Conservation (phyloP, 768 basidiomycete species). For the Lyophyllum atratum region DNA sequence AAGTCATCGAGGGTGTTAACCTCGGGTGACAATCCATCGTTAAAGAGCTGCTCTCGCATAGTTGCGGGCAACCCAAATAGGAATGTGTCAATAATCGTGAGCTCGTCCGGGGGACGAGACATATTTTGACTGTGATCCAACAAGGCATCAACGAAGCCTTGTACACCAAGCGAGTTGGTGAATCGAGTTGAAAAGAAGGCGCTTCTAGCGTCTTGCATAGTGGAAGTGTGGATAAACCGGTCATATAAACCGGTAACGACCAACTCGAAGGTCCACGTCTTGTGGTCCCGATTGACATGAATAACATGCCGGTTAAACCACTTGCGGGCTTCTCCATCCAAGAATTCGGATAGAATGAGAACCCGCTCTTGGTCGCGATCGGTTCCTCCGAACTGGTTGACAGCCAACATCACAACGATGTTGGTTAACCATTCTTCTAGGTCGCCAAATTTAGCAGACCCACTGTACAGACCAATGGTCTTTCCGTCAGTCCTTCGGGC, state of each 20-base stretch:
- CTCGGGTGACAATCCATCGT: background rate
- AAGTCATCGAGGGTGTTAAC: background rate
- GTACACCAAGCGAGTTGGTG: background rate
- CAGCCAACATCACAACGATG: background rate
- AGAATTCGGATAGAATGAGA: background rate
- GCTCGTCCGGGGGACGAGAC: background rate
- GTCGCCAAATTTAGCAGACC: background rate
- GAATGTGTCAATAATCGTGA: background rate
- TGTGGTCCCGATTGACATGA: background rate
- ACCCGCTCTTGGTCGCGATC: background rate
- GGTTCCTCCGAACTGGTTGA: background rate
- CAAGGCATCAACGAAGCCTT: background rate
- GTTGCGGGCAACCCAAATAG: background rate
- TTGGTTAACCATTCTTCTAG: background rate
- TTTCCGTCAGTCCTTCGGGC: background rate
- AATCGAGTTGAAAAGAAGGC: background rate
- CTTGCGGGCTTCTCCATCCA: background rate
- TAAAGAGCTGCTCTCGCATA: background rate
- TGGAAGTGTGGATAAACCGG: background rate
- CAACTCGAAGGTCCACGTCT: background rate
- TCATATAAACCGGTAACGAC: background rate
- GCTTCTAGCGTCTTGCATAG: background rate
- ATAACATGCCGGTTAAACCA: background rate
- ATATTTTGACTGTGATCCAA: background rate
- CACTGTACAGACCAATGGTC: background rate